Conservation (phyloP, 129 eudicot species). For the Centaurea solstitialis region DNA sequence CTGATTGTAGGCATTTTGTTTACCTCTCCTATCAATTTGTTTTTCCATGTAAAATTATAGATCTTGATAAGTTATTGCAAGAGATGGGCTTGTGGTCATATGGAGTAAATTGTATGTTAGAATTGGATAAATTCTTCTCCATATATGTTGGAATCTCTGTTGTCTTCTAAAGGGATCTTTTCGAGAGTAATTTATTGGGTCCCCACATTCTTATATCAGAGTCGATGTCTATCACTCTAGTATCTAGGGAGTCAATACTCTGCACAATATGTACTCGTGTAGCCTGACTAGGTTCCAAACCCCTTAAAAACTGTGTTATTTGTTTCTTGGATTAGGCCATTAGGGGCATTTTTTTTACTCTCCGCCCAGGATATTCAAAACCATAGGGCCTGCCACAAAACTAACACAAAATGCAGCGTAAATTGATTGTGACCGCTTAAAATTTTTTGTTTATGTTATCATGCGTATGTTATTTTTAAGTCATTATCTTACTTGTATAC, state of each 20-base stretch:
- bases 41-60: conserved; percentile 1
- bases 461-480: background rate
- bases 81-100: conserved; percentile 13
- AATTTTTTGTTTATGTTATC: background rate
- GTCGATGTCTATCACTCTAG: no score
- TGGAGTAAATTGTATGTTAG: background rate
- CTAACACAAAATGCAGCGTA: background rate
- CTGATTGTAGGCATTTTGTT: background rate
- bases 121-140: no score
- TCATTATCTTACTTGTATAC: conserved; percentile 10
- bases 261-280: no score
- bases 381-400: background rate
- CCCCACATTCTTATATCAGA: no score
- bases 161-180: no score
- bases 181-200: no score
- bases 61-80: conserved; percentile 2
- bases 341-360: no score
- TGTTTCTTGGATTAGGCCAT: no score
- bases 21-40: background rate
- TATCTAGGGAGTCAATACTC: no score
- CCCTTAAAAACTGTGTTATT: no score
- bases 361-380: no score
- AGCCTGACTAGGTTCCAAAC: background rate
- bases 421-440: background rate
- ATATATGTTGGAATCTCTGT: no score